A percentile compares a stretch with the other conserved stretches of the same genome.
Conservation (phyloP, 345 rosid species). For the Zanthoxylum bungeanum region DNA sequence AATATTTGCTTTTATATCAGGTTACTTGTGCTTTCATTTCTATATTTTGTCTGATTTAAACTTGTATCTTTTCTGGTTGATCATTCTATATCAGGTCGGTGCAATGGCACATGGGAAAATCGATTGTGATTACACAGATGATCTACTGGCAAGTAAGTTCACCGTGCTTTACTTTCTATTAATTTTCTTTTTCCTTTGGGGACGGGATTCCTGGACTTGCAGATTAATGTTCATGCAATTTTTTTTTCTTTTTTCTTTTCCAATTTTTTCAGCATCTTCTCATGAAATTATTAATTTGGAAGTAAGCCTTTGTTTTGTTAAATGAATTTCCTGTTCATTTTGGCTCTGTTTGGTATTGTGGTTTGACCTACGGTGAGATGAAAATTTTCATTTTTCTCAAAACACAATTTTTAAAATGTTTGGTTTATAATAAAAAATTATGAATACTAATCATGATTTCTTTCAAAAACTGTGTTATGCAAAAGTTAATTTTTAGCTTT, state of each 20-base stretch:
- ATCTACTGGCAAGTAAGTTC: conserved; percentile 57
- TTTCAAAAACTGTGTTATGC: no score
- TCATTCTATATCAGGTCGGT: conserved; percentile 52
- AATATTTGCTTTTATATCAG: neutral
- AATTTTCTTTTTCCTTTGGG: neutral
- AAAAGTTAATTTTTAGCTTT: no score
- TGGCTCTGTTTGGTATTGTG: no score
- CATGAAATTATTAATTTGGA: neutral
- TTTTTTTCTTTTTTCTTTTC: neutral
- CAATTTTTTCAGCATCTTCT: no score
- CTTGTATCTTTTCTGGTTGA: neutral
- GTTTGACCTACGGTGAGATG: no score
- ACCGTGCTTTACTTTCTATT: neutral
- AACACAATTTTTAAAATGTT: no score
- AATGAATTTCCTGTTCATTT: neutral
- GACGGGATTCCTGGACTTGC: neutral
- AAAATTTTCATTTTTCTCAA: no score
- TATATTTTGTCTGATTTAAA: neutral
- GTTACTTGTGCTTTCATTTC: neutral
- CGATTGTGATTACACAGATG: conserved; percentile 52
- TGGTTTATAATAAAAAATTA: no score
- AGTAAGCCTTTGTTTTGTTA: neutral
- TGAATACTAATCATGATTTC: no score
- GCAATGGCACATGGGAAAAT: conserved; percentile 93
- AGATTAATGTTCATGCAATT: neutral